phyloP scores from a whole-genome alignment of 2,329 filamentous ascomycete genomes.

The Eutypella sp. region DNA sequence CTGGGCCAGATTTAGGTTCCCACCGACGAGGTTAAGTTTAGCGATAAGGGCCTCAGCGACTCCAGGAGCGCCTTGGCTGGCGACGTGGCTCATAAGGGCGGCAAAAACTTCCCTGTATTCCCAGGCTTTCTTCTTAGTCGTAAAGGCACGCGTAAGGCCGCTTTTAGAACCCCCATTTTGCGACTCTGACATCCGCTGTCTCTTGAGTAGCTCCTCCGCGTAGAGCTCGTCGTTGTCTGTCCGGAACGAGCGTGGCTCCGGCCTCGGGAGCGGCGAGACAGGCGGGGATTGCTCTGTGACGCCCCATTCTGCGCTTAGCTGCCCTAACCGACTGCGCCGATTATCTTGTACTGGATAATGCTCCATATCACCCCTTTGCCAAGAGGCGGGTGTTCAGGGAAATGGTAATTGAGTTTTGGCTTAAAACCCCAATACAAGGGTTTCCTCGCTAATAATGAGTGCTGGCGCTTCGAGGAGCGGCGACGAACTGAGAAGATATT shows the following conservation, averaged over 20 bases:
- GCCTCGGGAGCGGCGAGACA: constrained; percentile 36
- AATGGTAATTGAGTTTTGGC: no score
- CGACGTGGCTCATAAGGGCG: constrained; percentile 44
- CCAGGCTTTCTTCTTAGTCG: constrained; percentile 45
- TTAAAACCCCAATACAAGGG: neutral
- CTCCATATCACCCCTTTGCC: constrained; percentile 19
- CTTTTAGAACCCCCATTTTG: constrained; percentile 33
- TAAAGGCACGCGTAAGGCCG: constrained; percentile 39
- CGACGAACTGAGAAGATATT: no score
- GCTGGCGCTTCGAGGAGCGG: no score
- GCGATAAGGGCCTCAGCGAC: constrained; percentile 52
- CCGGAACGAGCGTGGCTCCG: constrained; percentile 38
- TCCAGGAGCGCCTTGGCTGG: constrained; percentile 44
- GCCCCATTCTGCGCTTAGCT: constrained; percentile 47
- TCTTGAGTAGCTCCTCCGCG: constrained; percentile 51
- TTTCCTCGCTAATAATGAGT: no score
- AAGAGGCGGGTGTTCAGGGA: no score
- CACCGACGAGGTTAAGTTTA: constrained; percentile 44
- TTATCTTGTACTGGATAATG: constrained; percentile 23
- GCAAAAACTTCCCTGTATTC: constrained; percentile 50
- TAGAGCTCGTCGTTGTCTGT: constrained; percentile 44
- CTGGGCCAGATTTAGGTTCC: constrained; percentile 44
- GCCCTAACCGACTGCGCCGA: constrained; percentile 43
- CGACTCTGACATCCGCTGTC: constrained; percentile 31
- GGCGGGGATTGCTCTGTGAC: constrained; percentile 36